phyloP scores from a whole-genome alignment of 169 alveolate genomes.

The Plasmodium inui region DNA sequence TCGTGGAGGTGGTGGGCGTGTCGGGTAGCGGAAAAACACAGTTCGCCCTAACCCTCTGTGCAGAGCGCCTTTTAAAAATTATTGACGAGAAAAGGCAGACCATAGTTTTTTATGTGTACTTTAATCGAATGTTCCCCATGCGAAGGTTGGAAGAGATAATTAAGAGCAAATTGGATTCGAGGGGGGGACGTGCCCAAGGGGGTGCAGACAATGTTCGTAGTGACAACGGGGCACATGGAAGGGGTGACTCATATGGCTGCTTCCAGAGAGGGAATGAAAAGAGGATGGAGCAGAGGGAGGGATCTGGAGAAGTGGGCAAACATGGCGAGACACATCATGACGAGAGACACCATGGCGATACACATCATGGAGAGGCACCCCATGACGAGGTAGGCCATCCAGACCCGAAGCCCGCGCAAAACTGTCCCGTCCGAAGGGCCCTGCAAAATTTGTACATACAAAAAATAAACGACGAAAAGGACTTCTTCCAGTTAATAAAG shows the following conservation, averaged over 20 bases:
- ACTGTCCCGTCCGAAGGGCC: background rate
- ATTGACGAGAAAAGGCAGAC: conserved; percentile 3
- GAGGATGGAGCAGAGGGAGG: background rate
- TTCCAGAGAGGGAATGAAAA: background rate
- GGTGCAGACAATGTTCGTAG: background rate
- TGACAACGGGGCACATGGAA: background rate
- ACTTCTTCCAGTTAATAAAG: conserved; percentile 41
- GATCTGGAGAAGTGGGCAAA: background rate
- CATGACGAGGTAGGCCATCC: background rate
- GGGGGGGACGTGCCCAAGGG: background rate
- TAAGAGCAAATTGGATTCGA: background rate
- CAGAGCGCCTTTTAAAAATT: conserved; percentile 40
- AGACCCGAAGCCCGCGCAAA: background rate
- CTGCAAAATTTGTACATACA: conserved; percentile 51
- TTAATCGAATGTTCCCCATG: conserved; percentile 50
- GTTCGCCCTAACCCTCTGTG: conserved; percentile 47
- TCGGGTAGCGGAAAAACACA: conserved; percentile 64
- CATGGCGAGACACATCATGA: background rate
- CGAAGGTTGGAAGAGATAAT: conserved; percentile 19
- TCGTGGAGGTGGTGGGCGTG: conserved; percentile 41
- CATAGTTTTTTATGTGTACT: conserved; percentile 52
- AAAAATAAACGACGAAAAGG: conserved; percentile 46
- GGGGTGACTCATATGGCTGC: background rate
- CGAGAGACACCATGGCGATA: too few species aligned
- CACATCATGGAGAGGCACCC: too few species aligned